Conservation (phyloP, 1,284 basidiomycete species). For the Phylloporus sp. region DNA sequence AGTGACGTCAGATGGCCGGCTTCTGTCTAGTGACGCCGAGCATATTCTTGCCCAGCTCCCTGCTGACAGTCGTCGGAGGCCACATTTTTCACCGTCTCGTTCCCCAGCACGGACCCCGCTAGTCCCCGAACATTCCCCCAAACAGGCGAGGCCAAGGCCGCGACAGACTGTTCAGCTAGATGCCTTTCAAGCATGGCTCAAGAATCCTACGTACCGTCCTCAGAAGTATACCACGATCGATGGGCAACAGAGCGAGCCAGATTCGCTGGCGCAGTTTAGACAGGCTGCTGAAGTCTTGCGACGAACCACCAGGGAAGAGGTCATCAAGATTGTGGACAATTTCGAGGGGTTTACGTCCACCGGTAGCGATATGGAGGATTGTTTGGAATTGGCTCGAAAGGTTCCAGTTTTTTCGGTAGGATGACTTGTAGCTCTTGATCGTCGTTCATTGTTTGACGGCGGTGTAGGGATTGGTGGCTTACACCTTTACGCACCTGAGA, state of each 20-base stretch:
- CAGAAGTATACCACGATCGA: conserved; percentile 28
- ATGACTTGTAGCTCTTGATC: neutral
- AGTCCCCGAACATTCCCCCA: neutral
- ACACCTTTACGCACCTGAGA: conserved; percentile 28
- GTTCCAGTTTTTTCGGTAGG: conserved; percentile 31
- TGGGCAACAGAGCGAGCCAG: conserved; percentile 9
- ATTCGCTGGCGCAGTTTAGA: conserved; percentile 1
- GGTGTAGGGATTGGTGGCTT: conserved; percentile 30
- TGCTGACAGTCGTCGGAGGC: neutral
- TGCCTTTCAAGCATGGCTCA: conserved; percentile 23
- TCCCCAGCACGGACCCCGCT: neutral
- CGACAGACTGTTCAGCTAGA: conserved; percentile 1
- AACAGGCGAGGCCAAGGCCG: neutral
- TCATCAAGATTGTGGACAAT: conserved; percentile 22
- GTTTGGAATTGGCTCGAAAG: conserved; percentile 19
- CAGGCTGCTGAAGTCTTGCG: conserved; percentile 17
- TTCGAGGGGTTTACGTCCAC: conserved; percentile 14
- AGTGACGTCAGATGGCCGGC: conserved; percentile 1
- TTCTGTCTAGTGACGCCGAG: neutral
- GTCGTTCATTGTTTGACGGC: conserved; percentile 16
- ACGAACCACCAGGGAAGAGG: conserved; percentile 13
- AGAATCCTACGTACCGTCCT: neutral
- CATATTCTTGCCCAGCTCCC: neutral
- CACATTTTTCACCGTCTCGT: neutral
- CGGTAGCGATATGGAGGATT: conserved; percentile 6